Conservation (phyloP, 352 stramenopile genomes). For the Thalassiosira exigua region DNA sequence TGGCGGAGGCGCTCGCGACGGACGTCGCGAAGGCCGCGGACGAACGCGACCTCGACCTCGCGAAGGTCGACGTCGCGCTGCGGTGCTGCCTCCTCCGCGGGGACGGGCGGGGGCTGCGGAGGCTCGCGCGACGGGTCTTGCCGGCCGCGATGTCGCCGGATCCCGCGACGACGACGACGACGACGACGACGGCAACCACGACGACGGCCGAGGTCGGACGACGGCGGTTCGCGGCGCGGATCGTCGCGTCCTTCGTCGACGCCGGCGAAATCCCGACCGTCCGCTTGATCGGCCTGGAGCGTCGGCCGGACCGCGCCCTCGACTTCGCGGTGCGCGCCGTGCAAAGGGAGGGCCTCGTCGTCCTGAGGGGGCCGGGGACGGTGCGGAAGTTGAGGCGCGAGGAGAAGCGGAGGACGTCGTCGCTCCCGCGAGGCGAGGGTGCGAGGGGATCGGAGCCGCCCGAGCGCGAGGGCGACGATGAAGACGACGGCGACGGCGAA, state of each 20-base stretch:
- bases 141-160: too few species aligned
- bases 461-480: background rate
- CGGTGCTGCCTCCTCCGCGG: conserved; percentile 58
- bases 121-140: conserved; percentile 35
- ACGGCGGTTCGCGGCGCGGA: conserved; percentile 15
- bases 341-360: conserved; percentile 53
- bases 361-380: conserved; percentile 58
- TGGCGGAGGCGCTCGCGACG: conserved; percentile 20
- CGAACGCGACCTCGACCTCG: conserved; percentile 23
- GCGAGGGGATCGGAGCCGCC: background rate
- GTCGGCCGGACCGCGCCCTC: conserved; percentile 65
- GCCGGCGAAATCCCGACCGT: conserved; percentile 48
- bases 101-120: conserved; percentile 37
- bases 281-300: conserved; percentile 76
- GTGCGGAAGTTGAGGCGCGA: conserved; percentile 15
- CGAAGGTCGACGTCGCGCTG: conserved; percentile 37
- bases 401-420: background rate
- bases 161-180: conserved; percentile 13
- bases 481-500: conserved; percentile 26
- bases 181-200: background rate
- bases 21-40: too few species aligned
- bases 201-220: background rate
- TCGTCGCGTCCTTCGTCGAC: conserved; percentile 43
- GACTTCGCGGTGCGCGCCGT: conserved; percentile 62
- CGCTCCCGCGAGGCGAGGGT: background rate